phyloP scores from a whole-genome alignment of 179 eudicot species.

The Drosera spatulata region DNA sequence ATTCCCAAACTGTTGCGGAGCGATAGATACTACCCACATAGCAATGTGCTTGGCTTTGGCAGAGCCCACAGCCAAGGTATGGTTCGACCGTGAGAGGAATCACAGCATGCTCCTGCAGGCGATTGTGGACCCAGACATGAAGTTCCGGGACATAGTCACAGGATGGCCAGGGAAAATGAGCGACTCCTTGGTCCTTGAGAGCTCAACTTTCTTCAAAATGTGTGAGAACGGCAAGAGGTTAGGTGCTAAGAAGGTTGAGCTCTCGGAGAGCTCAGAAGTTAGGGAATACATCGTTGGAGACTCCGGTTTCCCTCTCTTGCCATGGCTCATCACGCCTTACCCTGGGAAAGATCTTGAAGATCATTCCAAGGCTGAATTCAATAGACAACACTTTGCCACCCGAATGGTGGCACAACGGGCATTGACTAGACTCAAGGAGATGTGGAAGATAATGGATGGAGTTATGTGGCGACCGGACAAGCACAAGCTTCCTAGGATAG shows the following conservation, averaged over 20 bases:
- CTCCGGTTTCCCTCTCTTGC: conserved; percentile 20
- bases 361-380: conserved; percentile 33
- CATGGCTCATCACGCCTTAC: conserved; percentile 84
- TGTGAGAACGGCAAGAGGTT: conserved; percentile 63
- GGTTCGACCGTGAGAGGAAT: conserved; percentile 58
- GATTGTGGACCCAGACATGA: conserved; percentile 74
- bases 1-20: no score
- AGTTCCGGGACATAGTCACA: conserved; percentile 56
- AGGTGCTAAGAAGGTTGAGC: conserved; percentile 26
- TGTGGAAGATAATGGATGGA: conserved; percentile 69
- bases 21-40: no score
- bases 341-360: conserved; percentile 40
- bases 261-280: conserved; percentile 38
- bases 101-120: conserved; percentile 90
- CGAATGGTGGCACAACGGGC: conserved; percentile 65
- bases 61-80: conserved; percentile 40
- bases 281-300: conserved; percentile 46
- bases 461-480: conserved; percentile 85
- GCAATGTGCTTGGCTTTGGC: conserved; percentile 49
- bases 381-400: conserved; percentile 52
- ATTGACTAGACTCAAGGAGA: conserved; percentile 56
- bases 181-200: conserved; percentile 42
- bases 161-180: conserved; percentile 88
- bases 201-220: conserved; percentile 41
- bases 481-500: conserved; percentile 64